These are phyloP conservation scores for Lachancea quebecensis DNA, from an alignment of 805 yeast genomes.

Conservation along the genomic window DNA sequence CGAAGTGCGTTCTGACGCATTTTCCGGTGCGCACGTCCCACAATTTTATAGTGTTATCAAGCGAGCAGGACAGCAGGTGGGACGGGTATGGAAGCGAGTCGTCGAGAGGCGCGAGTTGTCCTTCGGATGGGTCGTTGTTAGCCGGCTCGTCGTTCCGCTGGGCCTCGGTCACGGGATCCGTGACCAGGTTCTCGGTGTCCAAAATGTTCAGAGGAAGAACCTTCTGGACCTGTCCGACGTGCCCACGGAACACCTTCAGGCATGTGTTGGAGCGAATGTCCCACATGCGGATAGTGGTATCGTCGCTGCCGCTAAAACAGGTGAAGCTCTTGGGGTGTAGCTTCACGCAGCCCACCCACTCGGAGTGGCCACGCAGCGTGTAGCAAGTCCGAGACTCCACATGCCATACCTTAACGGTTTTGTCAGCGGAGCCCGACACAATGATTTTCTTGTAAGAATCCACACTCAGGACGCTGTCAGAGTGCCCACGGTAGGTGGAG, in stretches of 20 bases:
- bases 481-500: slow-evolving; percentile 90
- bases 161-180: slow-evolving; percentile 32
- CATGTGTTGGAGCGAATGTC: slow-evolving; percentile 76
- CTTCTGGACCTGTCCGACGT: slow-evolving; percentile 89
- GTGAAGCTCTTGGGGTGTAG: slow-evolving; percentile 74
- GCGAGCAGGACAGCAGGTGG: slow-evolving; percentile 76
- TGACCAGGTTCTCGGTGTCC: slow-evolving; percentile 48
- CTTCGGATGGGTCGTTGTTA: slow-evolving; percentile 14
- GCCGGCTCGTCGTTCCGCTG: slow-evolving; percentile 9
- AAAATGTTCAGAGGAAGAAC: slow-evolving; percentile 79
- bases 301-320: slow-evolving; percentile 84
- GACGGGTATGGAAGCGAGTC: slow-evolving; percentile 52
- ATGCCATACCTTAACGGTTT: slow-evolving; percentile 92
- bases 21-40: slow-evolving; percentile 87
- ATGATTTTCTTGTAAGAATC: slow-evolving; percentile 76
- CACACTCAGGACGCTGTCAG: slow-evolving; percentile 74
- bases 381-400: slow-evolving; percentile 89
- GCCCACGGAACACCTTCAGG: slow-evolving; percentile 73
- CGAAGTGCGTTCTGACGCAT: slow-evolving; percentile 91
- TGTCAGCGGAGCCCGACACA: slow-evolving; percentile 90
- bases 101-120: slow-evolving; percentile 17
- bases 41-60: slow-evolving; percentile 86
- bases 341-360: slow-evolving; percentile 86
- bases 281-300: slow-evolving; percentile 92
- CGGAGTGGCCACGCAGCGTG: slow-evolving; percentile 88